phyloP scores from a whole-genome alignment of 805 yeast genomes.

The Lipomyces starkeyi region DNA sequence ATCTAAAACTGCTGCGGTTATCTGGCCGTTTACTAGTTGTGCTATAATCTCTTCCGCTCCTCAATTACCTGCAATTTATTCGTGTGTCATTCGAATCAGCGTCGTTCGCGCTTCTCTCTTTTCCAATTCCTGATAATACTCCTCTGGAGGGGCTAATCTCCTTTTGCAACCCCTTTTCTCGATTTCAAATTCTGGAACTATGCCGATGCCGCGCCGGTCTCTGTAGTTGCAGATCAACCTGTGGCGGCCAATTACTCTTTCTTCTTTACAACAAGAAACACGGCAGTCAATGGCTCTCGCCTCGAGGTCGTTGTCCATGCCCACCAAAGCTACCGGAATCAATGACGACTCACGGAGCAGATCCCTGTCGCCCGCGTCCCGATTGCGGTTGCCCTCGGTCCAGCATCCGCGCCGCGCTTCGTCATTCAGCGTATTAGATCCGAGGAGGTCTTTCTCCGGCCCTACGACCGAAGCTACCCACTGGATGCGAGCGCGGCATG shows the following conservation, averaged over 20 bases:
- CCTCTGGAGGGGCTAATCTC: not conserved
- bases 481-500: slow-evolving; percentile 33
- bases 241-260: not conserved
- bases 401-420: not conserved
- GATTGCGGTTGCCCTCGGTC: not conserved
- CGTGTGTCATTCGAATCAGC: not conserved
- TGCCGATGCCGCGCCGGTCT: slow-evolving; percentile 7
- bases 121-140: not conserved
- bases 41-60: not conserved
- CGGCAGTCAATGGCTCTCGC: not conserved
- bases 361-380: slow-evolving; percentile 2
- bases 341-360: not conserved
- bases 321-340: not conserved
- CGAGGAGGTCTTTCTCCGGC: not conserved
- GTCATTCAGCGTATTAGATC: not conserved
- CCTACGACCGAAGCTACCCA: not conserved
- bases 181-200: not conserved
- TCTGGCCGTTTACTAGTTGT: not conserved
- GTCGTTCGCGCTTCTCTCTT: not conserved
- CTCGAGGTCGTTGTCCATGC: not conserved
- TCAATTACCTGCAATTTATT: not conserved
- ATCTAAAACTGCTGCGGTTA: not conserved
- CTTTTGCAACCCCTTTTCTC: not conserved
- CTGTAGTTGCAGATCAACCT: slow-evolving; percentile 5
- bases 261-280: not conserved